Evolutionary conservation across 1,139 yeast species (phyloP).

Genomic region (Magnusiomyces magnusii): DNA sequence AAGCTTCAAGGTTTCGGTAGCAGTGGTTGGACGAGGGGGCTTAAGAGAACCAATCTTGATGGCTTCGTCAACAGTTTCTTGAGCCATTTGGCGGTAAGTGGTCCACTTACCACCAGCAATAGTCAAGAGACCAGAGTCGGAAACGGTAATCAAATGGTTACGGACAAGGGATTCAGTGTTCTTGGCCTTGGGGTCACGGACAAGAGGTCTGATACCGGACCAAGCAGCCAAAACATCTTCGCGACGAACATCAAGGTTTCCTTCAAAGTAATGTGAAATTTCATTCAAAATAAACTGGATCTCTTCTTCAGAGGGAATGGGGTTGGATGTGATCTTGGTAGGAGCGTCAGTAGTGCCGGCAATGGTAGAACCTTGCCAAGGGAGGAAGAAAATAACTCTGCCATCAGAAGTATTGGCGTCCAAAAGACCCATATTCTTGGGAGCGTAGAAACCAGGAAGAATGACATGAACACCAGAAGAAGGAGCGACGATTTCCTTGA

Average conservation of each 20-base stretch:
- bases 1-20: conserved; percentile 54
- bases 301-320: conserved; percentile 83
- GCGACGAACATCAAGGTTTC: conserved; percentile 76
- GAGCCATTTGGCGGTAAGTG: conserved; percentile 96
- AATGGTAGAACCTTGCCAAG: conserved; percentile 96
- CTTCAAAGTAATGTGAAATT: conserved; percentile 70
- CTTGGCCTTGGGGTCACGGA: conserved; percentile 68
- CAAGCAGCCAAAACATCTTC: conserved; percentile 92
- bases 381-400: conserved; percentile 92
- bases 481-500: conserved; percentile 81
- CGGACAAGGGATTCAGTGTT: conserved; percentile 78
- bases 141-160: conserved; percentile 71
- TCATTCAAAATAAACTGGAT: conserved; percentile 83
- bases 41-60: conserved; percentile 45
- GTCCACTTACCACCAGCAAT: conserved; percentile 99
- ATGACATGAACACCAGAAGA: conserved; percentile 92
- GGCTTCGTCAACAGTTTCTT: conserved; percentile 79
- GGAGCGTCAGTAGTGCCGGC: conserved; percentile 95
- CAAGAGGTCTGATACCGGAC: conserved; percentile 96
- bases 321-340: conserved; percentile 54
- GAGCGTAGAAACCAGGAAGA: conserved; percentile 88
- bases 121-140: conserved; percentile 71
- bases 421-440: conserved; percentile 77
- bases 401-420: conserved; percentile 95
- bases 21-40: conserved; percentile 41